Evolutionary conservation across 192 early-diverging fungal genomes (phyloP), one percentile per base, ranked within the genome.

Genomic region (Umbelopsis vinacea): DNA sequence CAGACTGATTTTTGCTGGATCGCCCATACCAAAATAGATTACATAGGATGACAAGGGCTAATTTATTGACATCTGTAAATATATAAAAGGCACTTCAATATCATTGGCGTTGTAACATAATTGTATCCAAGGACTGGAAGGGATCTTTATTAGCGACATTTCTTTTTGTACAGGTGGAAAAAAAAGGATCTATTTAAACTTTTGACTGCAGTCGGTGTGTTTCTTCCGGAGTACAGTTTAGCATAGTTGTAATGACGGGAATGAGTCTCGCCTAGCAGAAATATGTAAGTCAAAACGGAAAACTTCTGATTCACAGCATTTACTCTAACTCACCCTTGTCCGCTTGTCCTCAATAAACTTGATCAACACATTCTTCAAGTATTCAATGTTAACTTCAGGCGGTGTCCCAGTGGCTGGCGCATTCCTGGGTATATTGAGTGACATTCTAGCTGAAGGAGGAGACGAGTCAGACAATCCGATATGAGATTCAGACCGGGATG

Each of bases 281-380:
- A 17, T 12, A 63, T 48, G 52, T 40, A 11, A 52, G 26, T 73
- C 2, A 46, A 17, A 46, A 15, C 21, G n/a, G 5, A 2, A 24
- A 45, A 46, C 14, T 9, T 6, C 23, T 66, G 35, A 43, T 21
- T 21, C 24, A 63, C 46, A 0, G 29, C 15, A 43, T 57, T 9
- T 6, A 19, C 46, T 19, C 2, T 45, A 15, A 78, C 86, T 80
- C 82, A 92, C 91, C 72, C 91, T 82, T 72, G 85, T 90, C 14
- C 87, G 86, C 69, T 87, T 92, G 45, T 84, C 77, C 80, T 94
- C 91, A 71, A 94, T 76, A 74, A 93, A 93, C 76, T 89, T 92
- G 22, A 94, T 47, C 22, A 94, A 70, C 1, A 94, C 83, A 67
- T 89, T 86, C 71, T 90, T 90, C 14, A 93, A 72, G 72, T 94